Evolutionary conservation across 2,329 filamentous ascomycete genomes (phyloP), one percentile per base, ranked within the genome.

Genomic region (Fusarium sulawesiense): DNA sequence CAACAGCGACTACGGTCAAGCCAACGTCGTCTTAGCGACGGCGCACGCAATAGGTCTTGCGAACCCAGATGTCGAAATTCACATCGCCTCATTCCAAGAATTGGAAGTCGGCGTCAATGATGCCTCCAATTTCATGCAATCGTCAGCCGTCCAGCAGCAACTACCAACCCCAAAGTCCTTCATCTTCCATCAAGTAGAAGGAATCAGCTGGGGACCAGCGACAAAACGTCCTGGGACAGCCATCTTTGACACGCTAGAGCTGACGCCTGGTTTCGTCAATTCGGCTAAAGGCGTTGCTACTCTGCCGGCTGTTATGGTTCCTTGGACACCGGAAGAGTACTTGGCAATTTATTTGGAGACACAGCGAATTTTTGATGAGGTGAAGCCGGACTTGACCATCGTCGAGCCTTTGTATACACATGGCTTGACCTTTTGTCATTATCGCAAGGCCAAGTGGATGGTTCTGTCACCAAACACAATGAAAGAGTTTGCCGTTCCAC

Each of bases 221-320:
- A 58, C 49, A 2, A 58, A 56, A 6, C 37, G 27, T 18, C 56
- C 49, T 2, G 49, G 30, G 6, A 58, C 27, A 9, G 34, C 56
- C 4, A 58, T 56, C 0, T 58, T 58, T 1, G 49, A 56, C 5
- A 34, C 49, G 3, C 18, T 58, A 4, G 49, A 58, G 8, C 4
- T 58, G 11, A 18, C 21, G 1, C 49, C 49, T 0, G 49, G 56
- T 5, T 30, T 56, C 1, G 1, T 58, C 0, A 56, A 58, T 12
- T 56, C 49, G 4, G 56, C 49, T 1, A 58, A 44, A 56, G 49
- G 56, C 1, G 37, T 58, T 2, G 49, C 49, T 11, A 56, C 41
- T 21, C 27, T 58, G 0, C 37, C 49, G 0, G 27, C 49, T 21
- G 56, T 58, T 7, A 58, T 58, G 27, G 18, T 58, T 2, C 56